Base-by-base conservation (phyloP, 106 monocot species). In the Agapanthus africanus region DNA sequence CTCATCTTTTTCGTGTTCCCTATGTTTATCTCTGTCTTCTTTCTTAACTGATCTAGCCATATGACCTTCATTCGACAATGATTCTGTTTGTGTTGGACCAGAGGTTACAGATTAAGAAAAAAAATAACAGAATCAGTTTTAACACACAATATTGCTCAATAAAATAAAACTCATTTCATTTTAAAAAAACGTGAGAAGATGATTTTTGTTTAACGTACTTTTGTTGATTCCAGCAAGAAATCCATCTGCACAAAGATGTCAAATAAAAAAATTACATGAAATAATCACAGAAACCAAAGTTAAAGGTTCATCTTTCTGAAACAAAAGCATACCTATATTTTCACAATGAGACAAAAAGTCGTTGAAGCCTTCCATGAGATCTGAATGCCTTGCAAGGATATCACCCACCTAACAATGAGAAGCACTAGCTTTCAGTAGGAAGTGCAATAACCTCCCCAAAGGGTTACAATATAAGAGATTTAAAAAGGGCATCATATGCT, bases 301-400 rank as follows among this genome's bases (percentile, higher is more conserved):
- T n/a, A n/a, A n/a, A 5, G 52, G 19, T 7, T 13, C 7, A 66
- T 16, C 16, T 31, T 34, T 46, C 2, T 14, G 36, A 40, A 6
- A 31, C 37, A 30, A 8, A 18, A 47, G 19, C 2, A 31, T 82
- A 90, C 90, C 90, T 51, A 80, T 83, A 67, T 77, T 83, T 67
- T 80, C 90, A 75, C 81, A 80, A 25, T 80, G 73, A 38, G 75
- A 51, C 63, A 90, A 76, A 67, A 90, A 79, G 42, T 85, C 80
- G 70, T 79, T 85, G 50, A 90, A 84, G 19, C 83, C 86, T 64
- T 86, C 90, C 79, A 86, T 81, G 34, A 90, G 86, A 70, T 90
- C 90, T 39, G 90, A 83, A 77, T 90, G 74, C 38, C 86, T 84
- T 60, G 62, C 76, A 50, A 90, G 79, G 28, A 90, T 75, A 66